phyloP scores from a whole-genome alignment of 1,284 basidiomycete species.

The Malassezia restricta region DNA sequence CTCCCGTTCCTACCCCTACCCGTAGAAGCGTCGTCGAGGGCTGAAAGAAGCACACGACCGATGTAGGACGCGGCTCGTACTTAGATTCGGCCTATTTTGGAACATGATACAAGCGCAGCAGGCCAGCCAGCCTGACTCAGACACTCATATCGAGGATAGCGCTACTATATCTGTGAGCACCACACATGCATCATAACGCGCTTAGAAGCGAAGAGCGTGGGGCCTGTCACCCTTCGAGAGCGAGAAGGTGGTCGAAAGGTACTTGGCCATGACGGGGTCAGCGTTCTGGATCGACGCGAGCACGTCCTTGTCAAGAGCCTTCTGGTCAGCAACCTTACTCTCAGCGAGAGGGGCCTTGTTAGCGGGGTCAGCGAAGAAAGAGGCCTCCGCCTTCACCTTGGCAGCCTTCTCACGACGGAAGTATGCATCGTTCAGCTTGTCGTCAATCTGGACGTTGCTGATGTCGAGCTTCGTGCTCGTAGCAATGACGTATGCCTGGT shows the following conservation, averaged over 20 bases:
- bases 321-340: slow-evolving; percentile 83
- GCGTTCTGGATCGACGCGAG: slow-evolving; percentile 75
- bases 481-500: slow-evolving; percentile 98
- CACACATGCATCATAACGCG: slow-evolving; percentile 1
- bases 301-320: slow-evolving; percentile 70
- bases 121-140: not conserved
- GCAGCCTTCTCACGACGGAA: slow-evolving; percentile 54
- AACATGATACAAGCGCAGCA: not conserved
- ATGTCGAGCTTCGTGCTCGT: slow-evolving; percentile 93
- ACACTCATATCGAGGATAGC: not conserved
- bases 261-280: slow-evolving; percentile 79
- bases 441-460: slow-evolving; percentile 55
- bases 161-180: not conserved
- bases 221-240: slow-evolving; percentile 85
- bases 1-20: too few species aligned
- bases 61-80: not conserved
- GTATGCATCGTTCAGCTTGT: slow-evolving; percentile 88
- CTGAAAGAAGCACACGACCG: not conserved
- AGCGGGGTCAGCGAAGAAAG: slow-evolving; percentile 88
- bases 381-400: slow-evolving; percentile 86
- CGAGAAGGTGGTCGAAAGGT: slow-evolving; percentile 84
- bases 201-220: slow-evolving; percentile 73
- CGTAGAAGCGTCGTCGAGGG: too few species aligned
- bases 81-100: slow-evolving; percentile 17
- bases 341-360: slow-evolving; percentile 80